Conservation (phyloP, 176 grass and related monocot genomes). For the Oryza longistaminata region DNA sequence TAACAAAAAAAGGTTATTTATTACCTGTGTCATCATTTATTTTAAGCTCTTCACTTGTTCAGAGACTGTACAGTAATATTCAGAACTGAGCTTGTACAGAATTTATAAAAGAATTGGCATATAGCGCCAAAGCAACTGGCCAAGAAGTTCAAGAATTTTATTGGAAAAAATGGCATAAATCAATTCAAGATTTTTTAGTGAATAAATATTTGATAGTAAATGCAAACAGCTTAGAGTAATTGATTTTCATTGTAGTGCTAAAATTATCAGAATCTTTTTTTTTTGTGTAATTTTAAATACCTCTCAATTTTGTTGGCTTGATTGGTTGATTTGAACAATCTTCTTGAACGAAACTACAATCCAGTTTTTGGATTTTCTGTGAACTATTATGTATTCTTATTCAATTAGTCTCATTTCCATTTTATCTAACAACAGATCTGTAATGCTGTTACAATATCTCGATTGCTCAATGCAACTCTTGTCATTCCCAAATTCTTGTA, state of each 20-base stretch:
- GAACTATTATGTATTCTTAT: constrained; percentile 5
- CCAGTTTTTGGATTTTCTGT: constrained; percentile 3
- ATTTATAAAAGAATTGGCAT: background rate
- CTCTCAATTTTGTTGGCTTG: constrained; percentile 8
- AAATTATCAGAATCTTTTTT: background rate
- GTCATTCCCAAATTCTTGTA: constrained; percentile 88
- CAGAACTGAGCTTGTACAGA: background rate
- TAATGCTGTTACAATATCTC: constrained; percentile 84
- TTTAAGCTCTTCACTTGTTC: background rate
- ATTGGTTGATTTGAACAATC: background rate
- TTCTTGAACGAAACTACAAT: background rate
- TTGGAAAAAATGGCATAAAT: too few species aligned
- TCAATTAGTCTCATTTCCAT: constrained; percentile 17
- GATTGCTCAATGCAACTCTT: constrained; percentile 89
- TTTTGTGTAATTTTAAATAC: background rate
- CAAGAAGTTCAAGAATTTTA: too few species aligned
- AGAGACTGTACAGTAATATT: background rate
- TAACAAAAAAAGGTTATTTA: background rate
- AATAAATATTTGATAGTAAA: too few species aligned
- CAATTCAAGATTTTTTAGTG: too few species aligned
- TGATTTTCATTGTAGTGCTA: background rate
- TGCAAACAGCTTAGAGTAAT: too few species aligned
- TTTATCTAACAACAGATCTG: constrained; percentile 73
- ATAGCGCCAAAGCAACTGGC: too few species aligned
- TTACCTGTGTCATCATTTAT: background rate